These are phyloP conservation scores for Pseudopithomyces chartarum DNA, from an alignment of 2,329 filamentous ascomycete genomes.

Conservation along the genomic window DNA sequence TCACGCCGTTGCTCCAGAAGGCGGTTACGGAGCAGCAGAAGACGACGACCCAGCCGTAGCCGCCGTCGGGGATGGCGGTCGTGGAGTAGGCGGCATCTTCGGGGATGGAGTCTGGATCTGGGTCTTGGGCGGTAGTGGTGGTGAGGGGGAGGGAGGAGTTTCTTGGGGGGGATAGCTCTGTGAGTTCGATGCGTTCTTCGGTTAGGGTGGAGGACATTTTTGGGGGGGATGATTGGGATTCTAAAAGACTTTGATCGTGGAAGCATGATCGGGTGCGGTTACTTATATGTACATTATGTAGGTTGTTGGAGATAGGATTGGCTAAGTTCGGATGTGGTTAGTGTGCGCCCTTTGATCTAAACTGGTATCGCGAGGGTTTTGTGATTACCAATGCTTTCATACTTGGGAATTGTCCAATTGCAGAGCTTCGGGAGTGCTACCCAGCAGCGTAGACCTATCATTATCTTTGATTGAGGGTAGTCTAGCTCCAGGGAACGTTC, in stretches of 20 bases:
- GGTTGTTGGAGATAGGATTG: neutral
- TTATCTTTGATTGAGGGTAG: too few species aligned
- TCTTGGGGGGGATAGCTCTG: slow-evolving; percentile 10
- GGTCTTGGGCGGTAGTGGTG: neutral
- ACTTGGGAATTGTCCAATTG: too few species aligned
- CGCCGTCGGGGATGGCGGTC: slow-evolving; percentile 54
- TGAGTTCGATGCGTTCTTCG: slow-evolving; percentile 19
- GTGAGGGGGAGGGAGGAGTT: neutral
- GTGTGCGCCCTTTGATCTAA: neutral
- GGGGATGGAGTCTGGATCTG: slow-evolving; percentile 11
- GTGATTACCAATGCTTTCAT: too few species aligned
- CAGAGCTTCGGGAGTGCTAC: too few species aligned
- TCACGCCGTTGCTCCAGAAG: slow-evolving; percentile 59
- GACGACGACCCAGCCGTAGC: slow-evolving; percentile 60
- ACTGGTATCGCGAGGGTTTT: neutral
- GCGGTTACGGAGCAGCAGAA: slow-evolving; percentile 55
- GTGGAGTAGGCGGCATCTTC: slow-evolving; percentile 24
- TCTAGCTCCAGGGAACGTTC: too few species aligned
- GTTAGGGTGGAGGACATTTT: slow-evolving; percentile 14
- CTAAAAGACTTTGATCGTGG: neutral
- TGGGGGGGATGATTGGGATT: too few species aligned
- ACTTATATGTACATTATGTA: too few species aligned
- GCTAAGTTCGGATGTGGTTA: neutral
- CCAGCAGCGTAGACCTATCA: too few species aligned
- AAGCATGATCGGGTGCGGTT: too few species aligned